Base-by-base conservation (phyloP, 108 stramenopile genomes). In the Epithemia pelagica region DNA sequence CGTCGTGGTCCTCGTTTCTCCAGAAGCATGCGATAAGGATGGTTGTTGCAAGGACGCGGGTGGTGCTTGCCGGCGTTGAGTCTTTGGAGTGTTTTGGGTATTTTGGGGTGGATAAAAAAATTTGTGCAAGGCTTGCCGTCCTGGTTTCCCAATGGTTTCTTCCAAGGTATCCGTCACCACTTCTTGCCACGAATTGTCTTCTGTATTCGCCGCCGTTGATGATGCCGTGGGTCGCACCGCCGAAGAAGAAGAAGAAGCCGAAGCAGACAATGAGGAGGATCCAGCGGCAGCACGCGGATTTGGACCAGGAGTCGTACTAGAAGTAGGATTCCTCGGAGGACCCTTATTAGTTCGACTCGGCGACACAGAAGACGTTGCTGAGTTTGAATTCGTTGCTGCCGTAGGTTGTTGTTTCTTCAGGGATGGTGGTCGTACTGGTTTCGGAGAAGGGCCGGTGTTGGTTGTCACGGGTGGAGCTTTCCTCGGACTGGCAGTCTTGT, bases 21-120 rank as follows among this genome's bases (percentile, higher is more conserved):
- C n/a, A n/a, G n/a, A n/a, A n/a, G n/a, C n/a, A n/a, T n/a, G n/a
- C n/a, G n/a, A n/a, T n/a, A n/a, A n/a, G n/a, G n/a, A n/a, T n/a
- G n/a, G n/a, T 46, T 46, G 37, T 10, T 5, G 37, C 61, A 29
- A n/a, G 27, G 29, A 61, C 61, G 61, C 15, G 27, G n/a, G 8
- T 8, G 21, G 10, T 5, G 2, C 23, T 19, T 53, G 30, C 21
- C 21, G 56, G 15, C 46, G 37, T 27, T 51, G 30, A 24, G 59
- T 18, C 20, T 2, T 46, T 32, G 31, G 24, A 69, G 58, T 57
- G 22, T 23, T 32, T 28, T 53, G 65, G 18, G 59, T 24, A n/a
- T 62, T 54, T 33, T 56, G 61, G 8, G 66, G 59, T 25, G 79
- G 79, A 62, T 80, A 80, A 55, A 80, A 80, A 62, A 80, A 80